Evolutionary conservation across 1,139 yeast genomes (phyloP), one percentile per base, ranked within the genome.

Genomic region (Geotrichum bryndzae): DNA sequence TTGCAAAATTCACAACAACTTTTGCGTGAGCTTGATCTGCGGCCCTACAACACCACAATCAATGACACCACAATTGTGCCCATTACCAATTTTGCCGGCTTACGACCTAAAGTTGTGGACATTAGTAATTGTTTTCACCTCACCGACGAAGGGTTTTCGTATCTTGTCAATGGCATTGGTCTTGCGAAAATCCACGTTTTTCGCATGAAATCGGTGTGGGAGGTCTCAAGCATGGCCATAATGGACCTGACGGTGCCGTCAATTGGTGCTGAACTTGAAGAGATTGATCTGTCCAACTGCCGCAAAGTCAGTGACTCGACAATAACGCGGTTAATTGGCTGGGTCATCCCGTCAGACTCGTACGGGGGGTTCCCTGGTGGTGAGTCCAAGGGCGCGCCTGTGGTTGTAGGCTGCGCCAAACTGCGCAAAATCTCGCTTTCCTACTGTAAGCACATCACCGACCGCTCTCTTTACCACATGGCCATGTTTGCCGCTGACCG

Each of bases 101-200:
- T 85, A 1, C 77, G 94, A 59, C 91, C 92, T 0, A 77, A 77
- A 64, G 64, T 72, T 18, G 84, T 88, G 57, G 83, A 87, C 68
- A 80, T 88, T 25, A 84, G 90, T 25, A 84, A 85, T 71, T 88
- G 95, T 70, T 87, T 85, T 74, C 92, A 88, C 70, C 78, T 88
- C 10, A 86, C 91, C 0, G 92, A 87, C 70, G 86, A 82, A 66
- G 91, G 92, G 0, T 88, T 87, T 71, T 81, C 84, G 53, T 84
- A 84, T 68, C 78, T 88, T 79, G 84, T 86, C 27, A 86, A 85
- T 68, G 89, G 86, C 66, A 81, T 87, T 63, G 92, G 91, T 0
- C 73, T 84, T 54, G 91, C 91, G 7, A 78, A 79, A 48, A 80
- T 88, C 57, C 77, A 77, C 60, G 73, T 75, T 7, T 75, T 88